A percentile compares a stretch with the other conserved stretches of the same genome.
Conservation (phyloP, 768 basidiomycete genomes). For the Hygrophorus russula region DNA sequence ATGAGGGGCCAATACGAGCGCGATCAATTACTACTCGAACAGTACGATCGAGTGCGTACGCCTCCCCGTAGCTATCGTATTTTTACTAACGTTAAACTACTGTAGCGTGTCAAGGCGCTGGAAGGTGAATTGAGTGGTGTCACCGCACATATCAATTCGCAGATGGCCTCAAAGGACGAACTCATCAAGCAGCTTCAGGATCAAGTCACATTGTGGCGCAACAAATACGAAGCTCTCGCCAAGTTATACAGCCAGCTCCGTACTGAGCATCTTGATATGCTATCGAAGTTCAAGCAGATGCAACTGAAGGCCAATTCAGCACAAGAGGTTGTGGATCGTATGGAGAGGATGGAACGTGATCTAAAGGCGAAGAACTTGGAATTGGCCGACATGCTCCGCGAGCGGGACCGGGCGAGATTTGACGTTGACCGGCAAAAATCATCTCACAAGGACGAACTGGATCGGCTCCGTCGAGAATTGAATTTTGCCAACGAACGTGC, state of each 20-base stretch:
- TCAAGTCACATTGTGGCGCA: slow-evolving; percentile 93
- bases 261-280: slow-evolving; percentile 94
- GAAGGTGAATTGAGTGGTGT: slow-evolving; percentile 80
- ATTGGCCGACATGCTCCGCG: slow-evolving; percentile 96
- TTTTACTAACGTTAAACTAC: slow-evolving; percentile 6
- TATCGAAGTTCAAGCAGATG: slow-evolving; percentile 93
- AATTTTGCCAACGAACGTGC: slow-evolving; percentile 96
- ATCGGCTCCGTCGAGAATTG: slow-evolving; percentile 84
- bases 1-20: slow-evolving; percentile 97
- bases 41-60: slow-evolving; percentile 83
- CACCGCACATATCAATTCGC: slow-evolving; percentile 67
- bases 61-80: background rate
- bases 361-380: slow-evolving; percentile 98
- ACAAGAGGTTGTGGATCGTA: slow-evolving; percentile 93
- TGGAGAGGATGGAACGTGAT: slow-evolving; percentile 99
- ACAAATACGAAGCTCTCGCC: slow-evolving; percentile 97
- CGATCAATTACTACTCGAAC: slow-evolving; percentile 94
- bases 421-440: slow-evolving; percentile 91
- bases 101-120: slow-evolving; percentile 87
- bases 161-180: slow-evolving; percentile 88
- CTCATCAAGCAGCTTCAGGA: slow-evolving; percentile 93
- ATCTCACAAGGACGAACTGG: slow-evolving; percentile 90
- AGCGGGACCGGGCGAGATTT: slow-evolving; percentile 91
- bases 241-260: slow-evolving; percentile 98
- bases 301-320: slow-evolving; percentile 97